Evolutionary conservation across 805 yeast genomes (phyloP).

Genomic region (Cyberlindnera galapagoensis): DNA sequence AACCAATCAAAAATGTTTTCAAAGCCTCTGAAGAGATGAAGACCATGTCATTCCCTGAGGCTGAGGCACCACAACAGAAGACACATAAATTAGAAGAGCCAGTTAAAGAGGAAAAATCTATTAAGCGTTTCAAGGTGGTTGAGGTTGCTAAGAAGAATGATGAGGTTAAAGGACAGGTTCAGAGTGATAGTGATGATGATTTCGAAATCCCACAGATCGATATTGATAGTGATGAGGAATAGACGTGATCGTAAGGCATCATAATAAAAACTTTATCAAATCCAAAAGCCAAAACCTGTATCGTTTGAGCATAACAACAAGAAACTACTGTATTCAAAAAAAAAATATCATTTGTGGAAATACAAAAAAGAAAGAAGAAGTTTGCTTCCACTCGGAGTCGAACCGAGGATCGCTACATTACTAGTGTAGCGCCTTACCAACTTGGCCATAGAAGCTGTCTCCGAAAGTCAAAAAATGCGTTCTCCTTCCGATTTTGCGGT

Average conservation of each 20-base stretch:
- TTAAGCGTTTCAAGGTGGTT: constrained; percentile 21
- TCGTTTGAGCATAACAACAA: no score
- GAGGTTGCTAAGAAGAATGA: constrained; percentile 9
- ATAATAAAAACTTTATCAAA: no score
- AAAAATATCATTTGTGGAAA: no score
- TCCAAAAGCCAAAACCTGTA: no score
- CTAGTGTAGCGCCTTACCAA: constrained; percentile 83
- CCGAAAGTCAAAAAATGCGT: no score
- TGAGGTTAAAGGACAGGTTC: constrained; percentile 12
- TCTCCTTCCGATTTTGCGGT: no score
- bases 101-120: constrained; percentile 19
- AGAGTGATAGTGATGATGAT: constrained; percentile 34
- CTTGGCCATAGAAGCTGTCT: constrained; percentile 45
- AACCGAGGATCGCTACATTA: constrained; percentile 78
- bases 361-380: no score
- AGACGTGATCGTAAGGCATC: no score
- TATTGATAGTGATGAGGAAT: constrained; percentile 34
- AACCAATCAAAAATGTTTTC: constrained; percentile 12
- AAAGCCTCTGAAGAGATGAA: constrained; percentile 21
- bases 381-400: constrained; percentile 69
- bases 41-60: constrained; percentile 18
- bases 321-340: no score
- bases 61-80: constrained; percentile 6
- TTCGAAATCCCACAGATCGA: constrained; percentile 45
- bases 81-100: constrained; percentile 18